These are phyloP conservation scores for Selaginella tamariscina DNA, from an alignment of 75 land plant genomes.

Conservation along the genomic window DNA sequence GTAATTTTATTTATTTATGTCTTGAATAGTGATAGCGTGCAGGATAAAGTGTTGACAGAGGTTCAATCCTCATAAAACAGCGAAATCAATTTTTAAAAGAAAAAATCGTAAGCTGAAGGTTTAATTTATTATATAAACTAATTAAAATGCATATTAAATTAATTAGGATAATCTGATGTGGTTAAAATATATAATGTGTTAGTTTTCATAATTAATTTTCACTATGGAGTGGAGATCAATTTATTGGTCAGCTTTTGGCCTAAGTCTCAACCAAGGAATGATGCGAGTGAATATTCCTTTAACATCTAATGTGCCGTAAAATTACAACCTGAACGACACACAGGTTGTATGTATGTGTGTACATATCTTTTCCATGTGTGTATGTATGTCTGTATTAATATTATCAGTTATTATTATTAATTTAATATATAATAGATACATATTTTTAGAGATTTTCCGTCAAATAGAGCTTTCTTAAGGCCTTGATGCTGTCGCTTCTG, in stretches of 20 bases:
- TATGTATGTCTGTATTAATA: no score
- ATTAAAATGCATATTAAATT: no score
- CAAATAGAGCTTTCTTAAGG: constrained; percentile 15
- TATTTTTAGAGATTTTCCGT: constrained; percentile 7
- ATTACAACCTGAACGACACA: constrained; percentile 6
- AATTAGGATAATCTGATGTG: no score
- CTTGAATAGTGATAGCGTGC: constrained; percentile 11
- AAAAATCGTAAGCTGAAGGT: neutral
- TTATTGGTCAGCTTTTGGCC: constrained; percentile 22
- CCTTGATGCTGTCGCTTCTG: constrained; percentile 15
- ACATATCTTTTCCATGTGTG: neutral
- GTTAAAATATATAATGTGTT: no score
- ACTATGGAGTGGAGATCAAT: constrained; percentile 17
- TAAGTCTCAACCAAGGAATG: constrained; percentile 15
- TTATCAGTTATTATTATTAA: neutral
- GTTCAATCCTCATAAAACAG: constrained; percentile 4
- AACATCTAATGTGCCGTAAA: constrained; percentile 14
- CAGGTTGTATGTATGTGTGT: constrained; percentile 14
- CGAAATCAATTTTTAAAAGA: neutral
- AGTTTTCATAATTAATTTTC: no score
- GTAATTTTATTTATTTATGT: neutral
- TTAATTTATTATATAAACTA: no score
- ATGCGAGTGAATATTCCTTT: constrained; percentile 18
- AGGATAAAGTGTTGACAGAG: constrained; percentile 18
- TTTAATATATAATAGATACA: neutral